Percentiles rank a stretch among this genome's conserved stretches.
These are phyloP conservation scores for Peronospora farinosa DNA, from an alignment of 352 stramenopile species.

Conservation along the genomic window DNA sequence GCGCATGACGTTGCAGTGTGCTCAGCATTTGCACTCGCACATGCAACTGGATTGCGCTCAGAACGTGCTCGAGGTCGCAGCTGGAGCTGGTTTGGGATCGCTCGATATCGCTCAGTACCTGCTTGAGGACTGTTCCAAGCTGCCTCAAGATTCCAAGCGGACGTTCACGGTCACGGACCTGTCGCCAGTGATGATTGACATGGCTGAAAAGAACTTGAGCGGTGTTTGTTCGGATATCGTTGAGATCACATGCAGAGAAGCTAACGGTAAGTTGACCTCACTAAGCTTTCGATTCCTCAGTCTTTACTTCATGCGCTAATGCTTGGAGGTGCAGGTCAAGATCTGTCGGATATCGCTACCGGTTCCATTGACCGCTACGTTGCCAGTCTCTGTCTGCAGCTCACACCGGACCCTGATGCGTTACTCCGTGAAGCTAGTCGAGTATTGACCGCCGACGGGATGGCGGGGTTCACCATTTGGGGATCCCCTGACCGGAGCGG, in stretches of 20 bases:
- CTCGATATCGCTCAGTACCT: conserved; percentile 30
- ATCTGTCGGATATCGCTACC: conserved; percentile 26
- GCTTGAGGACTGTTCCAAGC: conserved; percentile 11
- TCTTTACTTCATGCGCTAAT: background rate
- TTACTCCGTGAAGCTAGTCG: conserved; percentile 41
- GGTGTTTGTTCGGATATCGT: conserved; percentile 6
- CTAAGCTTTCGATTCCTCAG: background rate
- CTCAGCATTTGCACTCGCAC: conserved; percentile 37
- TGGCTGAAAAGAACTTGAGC: conserved; percentile 31
- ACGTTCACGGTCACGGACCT: conserved; percentile 38
- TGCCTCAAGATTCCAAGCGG: conserved; percentile 21
- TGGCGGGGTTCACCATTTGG: conserved; percentile 59
- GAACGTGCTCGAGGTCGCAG: conserved; percentile 44
- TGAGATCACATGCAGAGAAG: conserved; percentile 28
- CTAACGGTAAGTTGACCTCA: conserved; percentile 26
- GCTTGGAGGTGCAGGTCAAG: conserved; percentile 29
- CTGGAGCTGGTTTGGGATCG: conserved; percentile 42
- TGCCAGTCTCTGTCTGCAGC: conserved; percentile 43
- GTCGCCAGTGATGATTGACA: conserved; percentile 35
- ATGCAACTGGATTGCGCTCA: conserved; percentile 40
- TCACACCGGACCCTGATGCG: conserved; percentile 41
- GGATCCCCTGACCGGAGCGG: conserved; percentile 37
- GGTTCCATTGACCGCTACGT: conserved; percentile 46
- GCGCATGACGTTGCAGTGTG: conserved; percentile 43
- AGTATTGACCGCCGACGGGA: conserved; percentile 30